phyloP scores from a whole-genome alignment of 2,329 filamentous ascomycete species.

The Arthroderma sp. region DNA sequence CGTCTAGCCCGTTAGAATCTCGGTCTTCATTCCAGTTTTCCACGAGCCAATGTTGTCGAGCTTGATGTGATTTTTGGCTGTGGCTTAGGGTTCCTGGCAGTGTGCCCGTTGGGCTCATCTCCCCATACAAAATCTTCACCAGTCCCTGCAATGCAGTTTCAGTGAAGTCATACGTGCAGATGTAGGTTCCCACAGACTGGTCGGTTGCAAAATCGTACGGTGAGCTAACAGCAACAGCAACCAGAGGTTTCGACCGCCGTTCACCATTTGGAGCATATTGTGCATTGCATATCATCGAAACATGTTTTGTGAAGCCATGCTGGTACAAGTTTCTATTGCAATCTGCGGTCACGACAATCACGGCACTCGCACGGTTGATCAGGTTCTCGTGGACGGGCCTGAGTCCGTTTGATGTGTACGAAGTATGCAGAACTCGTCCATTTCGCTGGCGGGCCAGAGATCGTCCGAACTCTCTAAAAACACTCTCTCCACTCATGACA shows the following conservation, averaged over 20 bases:
- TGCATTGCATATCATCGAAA: constrained; percentile 72
- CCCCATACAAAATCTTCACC: constrained; percentile 71
- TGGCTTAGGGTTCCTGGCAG: constrained; percentile 65
- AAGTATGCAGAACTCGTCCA: constrained; percentile 81
- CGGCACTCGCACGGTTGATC: constrained; percentile 73
- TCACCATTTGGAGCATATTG: constrained; percentile 27
- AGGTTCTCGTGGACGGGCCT: constrained; percentile 86
- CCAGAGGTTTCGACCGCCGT: constrained; percentile 53
- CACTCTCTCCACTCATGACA: constrained; percentile 81
- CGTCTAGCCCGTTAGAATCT: constrained; percentile 59
- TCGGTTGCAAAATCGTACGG: constrained; percentile 96
- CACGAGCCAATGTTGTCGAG: constrained; percentile 89
- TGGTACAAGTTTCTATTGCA: constrained; percentile 91
- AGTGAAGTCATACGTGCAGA: constrained; percentile 94
- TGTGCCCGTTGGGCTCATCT: constrained; percentile 44
- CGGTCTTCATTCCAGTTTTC: constrained; percentile 73
- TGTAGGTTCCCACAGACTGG: constrained; percentile 74
- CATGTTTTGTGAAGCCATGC: constrained; percentile 87
- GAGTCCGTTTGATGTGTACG: constrained; percentile 86
- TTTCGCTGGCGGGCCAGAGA: constrained; percentile 75
- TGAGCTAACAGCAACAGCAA: constrained; percentile 86
- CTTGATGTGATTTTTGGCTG: constrained; percentile 74
- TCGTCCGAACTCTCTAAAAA: constrained; percentile 79
- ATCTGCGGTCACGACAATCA: constrained; percentile 85
- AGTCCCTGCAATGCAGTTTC: constrained; percentile 78